phyloP scores from a whole-genome alignment of 768 basidiomycete genomes.

The Pisolithus marmoratus region DNA sequence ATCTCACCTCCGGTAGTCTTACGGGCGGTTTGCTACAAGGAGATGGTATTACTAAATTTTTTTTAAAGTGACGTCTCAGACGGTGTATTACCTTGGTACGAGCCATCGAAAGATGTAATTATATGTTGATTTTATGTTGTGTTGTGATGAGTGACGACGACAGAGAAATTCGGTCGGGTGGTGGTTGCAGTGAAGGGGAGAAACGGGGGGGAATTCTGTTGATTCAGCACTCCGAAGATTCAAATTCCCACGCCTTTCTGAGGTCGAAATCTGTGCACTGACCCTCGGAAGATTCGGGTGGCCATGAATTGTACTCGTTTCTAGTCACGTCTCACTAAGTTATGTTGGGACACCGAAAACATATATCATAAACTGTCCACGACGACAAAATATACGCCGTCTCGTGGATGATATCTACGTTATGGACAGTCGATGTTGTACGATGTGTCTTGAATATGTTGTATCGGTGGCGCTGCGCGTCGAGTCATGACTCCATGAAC shows the following conservation, averaged over 20 bases:
- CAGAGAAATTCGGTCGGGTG: not conserved
- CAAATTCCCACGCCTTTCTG: conserved; percentile 1
- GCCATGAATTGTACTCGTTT: too few species aligned
- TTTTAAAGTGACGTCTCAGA: not conserved
- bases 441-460: too few species aligned
- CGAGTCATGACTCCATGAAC: too few species aligned
- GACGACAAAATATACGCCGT: too few species aligned
- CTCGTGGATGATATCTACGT: too few species aligned
- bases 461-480: too few species aligned
- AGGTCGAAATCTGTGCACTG: not conserved
- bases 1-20: conserved; percentile 94
- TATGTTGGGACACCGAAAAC: not conserved
- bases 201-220: not conserved
- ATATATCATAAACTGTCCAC: not conserved
- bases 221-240: not conserved
- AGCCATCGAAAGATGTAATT: conserved; percentile 55
- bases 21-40: conserved; percentile 88
- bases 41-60: conserved; percentile 6
- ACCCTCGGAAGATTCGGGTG: not conserved
- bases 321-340: not conserved
- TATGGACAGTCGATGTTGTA: too few species aligned
- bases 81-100: conserved; percentile 68
- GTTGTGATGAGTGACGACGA: not conserved
- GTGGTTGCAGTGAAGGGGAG: not conserved
- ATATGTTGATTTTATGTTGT: not conserved